Percentiles rank a stretch among this genome's conserved stretches.
phyloP scores from a whole-genome alignment of 2,329 filamentous ascomycete genomes.

The Coniochaeta hoffmannii region DNA sequence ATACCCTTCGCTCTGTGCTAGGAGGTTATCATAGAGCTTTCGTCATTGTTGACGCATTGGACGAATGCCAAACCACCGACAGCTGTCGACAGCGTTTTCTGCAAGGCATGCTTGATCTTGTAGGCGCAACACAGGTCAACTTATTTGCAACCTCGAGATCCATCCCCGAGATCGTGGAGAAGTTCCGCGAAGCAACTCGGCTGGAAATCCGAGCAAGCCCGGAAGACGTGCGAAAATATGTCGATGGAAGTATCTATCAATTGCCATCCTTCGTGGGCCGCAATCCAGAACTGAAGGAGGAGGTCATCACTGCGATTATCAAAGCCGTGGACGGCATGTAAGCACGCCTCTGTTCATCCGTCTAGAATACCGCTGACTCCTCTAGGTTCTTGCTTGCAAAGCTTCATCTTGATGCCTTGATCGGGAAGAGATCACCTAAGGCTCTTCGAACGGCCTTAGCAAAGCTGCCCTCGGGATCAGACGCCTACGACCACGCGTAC shows the following conservation, averaged over 20 bases:
- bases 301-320: constrained; percentile 6
- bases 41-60: constrained; percentile 18
- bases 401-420: constrained; percentile 7
- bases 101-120: constrained; percentile 8
- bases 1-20: constrained; percentile 11
- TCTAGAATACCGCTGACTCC: not conserved
- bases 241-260: constrained; percentile 6
- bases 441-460: not conserved
- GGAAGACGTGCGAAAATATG: constrained; percentile 7
- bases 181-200: constrained; percentile 8
- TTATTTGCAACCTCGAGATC: constrained; percentile 16
- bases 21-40: constrained; percentile 14
- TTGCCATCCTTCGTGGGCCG: not conserved
- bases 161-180: constrained; percentile 18
- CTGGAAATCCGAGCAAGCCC: constrained; percentile 9
- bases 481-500: constrained; percentile 26
- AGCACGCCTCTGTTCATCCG: not conserved
- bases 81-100: constrained; percentile 8
- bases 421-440: not conserved
- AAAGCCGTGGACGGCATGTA: constrained; percentile 9
- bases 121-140: constrained; percentile 2
- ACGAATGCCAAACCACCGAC: constrained; percentile 13
- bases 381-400: constrained; percentile 8
- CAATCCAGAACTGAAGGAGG: constrained; percentile 1
- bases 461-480: constrained; percentile 10